Conservation (phyloP, 2,329 filamentous ascomycete species). For the Ascochyta viciae-villosae region DNA sequence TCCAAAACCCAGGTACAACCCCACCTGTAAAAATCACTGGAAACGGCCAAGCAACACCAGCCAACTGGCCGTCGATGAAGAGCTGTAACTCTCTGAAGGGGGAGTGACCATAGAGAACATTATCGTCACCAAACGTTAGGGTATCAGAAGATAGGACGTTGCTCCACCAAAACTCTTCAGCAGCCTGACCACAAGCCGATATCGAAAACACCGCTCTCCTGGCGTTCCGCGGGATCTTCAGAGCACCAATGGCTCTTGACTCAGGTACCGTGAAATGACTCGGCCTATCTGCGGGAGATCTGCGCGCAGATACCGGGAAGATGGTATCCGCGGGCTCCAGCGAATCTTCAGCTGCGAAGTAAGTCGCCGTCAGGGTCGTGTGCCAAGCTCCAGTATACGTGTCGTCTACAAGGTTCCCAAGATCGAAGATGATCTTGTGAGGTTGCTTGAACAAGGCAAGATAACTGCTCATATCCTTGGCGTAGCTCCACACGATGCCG, state of each 20-base stretch:
- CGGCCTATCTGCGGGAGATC: constrained; percentile 57
- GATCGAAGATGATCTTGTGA: constrained; percentile 83
- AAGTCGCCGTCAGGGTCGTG: constrained; percentile 75
- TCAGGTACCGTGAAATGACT: constrained; percentile 74
- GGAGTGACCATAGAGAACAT: constrained; percentile 69
- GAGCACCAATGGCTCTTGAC: constrained; percentile 64
- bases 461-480: constrained; percentile 80
- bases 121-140: constrained; percentile 64
- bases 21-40: constrained; percentile 85
- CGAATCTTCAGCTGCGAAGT: constrained; percentile 62
- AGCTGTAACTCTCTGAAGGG: constrained; percentile 82
- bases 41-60: constrained; percentile 81
- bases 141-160: constrained; percentile 72
- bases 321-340: constrained; percentile 66
- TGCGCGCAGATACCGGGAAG: constrained; percentile 67
- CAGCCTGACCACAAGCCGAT: constrained; percentile 76
- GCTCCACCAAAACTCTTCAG: constrained; percentile 86
- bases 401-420: constrained; percentile 70
- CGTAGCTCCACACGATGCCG: constrained; percentile 77
- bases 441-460: constrained; percentile 70
- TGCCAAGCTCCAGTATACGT: constrained; percentile 78
- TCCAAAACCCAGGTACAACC: constrained; percentile 76
- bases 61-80: constrained; percentile 73
- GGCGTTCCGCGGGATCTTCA: constrained; percentile 71
- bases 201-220: constrained; percentile 76